A percentile compares a stretch with the other conserved stretches of the same genome.
Evolutionary conservation across 176 grass and related monocot genomes (phyloP).

Genomic region (Panicum miliaceum): DNA sequence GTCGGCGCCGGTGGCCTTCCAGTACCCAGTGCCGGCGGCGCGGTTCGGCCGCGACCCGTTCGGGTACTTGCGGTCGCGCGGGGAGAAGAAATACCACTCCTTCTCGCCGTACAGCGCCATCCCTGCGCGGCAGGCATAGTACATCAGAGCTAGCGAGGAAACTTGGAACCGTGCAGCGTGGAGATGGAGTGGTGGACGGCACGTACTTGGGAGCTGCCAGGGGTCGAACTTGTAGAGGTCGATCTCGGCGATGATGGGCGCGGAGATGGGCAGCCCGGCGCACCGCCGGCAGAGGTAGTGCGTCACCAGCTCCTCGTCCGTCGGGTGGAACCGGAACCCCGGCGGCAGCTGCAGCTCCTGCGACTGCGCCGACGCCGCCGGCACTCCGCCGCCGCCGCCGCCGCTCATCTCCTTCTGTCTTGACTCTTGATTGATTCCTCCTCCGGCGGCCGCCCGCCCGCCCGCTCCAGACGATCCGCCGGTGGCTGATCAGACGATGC

Average conservation of each 20-base stretch:
- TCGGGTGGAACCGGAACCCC: constrained; percentile 94
- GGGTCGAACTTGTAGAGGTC: constrained; percentile 92
- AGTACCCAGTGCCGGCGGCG: constrained; percentile 67
- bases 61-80: constrained; percentile 82
- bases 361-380: background rate
- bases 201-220: constrained; percentile 73
- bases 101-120: constrained; percentile 81
- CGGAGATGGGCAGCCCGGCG: constrained; percentile 56
- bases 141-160: no score
- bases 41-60: constrained; percentile 86
- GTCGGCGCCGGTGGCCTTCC: constrained; percentile 87
- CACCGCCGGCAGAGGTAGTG: constrained; percentile 71
- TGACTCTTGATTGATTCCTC: no score
- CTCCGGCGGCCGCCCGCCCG: no score
- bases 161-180: no score
- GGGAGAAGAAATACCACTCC: constrained; percentile 91
- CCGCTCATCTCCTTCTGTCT: constrained; percentile 39
- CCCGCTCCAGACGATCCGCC: background rate
- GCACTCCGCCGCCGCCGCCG: background rate
- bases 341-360: constrained; percentile 77
- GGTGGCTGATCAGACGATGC: background rate
- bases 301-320: constrained; percentile 86
- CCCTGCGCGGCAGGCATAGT: constrained; percentile 1
- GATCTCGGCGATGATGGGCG: constrained; percentile 86
- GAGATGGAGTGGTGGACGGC: no score